Evolutionary conservation across 1,284 basidiomycete genomes (phyloP).

Genomic region (Cryptococcus sp.): DNA sequence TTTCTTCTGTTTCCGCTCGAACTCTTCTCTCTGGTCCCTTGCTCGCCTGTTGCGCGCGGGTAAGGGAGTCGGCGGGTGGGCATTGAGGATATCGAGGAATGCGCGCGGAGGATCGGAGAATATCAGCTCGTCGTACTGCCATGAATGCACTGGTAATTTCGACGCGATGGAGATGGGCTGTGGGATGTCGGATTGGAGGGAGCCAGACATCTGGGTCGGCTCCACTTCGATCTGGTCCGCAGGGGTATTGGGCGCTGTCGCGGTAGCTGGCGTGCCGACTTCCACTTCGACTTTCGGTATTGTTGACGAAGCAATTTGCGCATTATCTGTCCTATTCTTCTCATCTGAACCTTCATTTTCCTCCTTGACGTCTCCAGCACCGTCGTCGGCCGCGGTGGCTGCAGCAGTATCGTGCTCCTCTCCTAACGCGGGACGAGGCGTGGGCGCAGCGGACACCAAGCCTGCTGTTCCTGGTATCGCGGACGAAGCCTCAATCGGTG

Average conservation of each 20-base stretch:
- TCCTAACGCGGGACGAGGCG: slow-evolving; percentile 20
- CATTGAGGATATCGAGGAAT: slow-evolving; percentile 80
- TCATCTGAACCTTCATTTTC: neutral
- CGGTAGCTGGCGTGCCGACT: neutral
- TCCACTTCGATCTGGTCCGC: slow-evolving; percentile 3
- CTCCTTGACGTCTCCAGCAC: neutral
- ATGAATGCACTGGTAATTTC: slow-evolving; percentile 75
- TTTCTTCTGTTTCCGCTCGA: slow-evolving; percentile 38
- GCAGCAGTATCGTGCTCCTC: neutral
- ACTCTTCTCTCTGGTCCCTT: slow-evolving; percentile 40
- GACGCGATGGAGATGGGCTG: slow-evolving; percentile 29
- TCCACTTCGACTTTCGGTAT: neutral
- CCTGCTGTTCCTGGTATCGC: slow-evolving; percentile 58
- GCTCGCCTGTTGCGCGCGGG: slow-evolving; percentile 62
- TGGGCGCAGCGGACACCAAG: slow-evolving; percentile 24
- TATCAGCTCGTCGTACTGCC: slow-evolving; percentile 99
- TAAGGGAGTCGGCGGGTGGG: slow-evolving; percentile 79
- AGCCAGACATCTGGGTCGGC: neutral
- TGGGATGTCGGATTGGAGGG: neutral
- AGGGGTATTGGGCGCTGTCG: neutral
- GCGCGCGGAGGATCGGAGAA: slow-evolving; percentile 91
- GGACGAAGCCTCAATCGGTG: slow-evolving; percentile 52
- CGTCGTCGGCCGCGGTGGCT: slow-evolving; percentile 2
- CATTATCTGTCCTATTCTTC: neutral
- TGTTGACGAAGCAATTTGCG: slow-evolving; percentile 2